Evolutionary conservation across 148 eudicot species (phyloP).

Genomic region (Cornus suecica): DNA sequence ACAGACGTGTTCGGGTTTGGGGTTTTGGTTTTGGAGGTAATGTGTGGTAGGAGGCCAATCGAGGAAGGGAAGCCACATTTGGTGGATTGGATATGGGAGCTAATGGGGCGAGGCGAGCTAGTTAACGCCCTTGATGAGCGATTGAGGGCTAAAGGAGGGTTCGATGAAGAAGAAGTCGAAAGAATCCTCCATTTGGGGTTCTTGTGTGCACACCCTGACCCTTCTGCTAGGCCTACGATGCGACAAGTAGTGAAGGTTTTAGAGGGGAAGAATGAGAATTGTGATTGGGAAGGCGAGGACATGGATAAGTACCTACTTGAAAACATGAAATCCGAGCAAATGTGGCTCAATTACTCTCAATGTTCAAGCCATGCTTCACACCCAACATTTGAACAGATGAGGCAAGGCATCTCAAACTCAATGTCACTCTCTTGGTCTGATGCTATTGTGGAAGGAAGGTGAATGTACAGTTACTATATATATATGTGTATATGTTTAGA

Average conservation of each 20-base stretch:
- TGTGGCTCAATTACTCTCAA: constrained; percentile 12
- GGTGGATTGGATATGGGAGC: constrained; percentile 24
- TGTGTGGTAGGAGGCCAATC: constrained; percentile 25
- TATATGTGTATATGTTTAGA: too few relatives aligned
- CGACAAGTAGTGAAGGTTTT: constrained; percentile 23
- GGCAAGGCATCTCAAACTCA: constrained; percentile 12
- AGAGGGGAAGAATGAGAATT: constrained; percentile 17
- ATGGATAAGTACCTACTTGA: constrained; percentile 18
- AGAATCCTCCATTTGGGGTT: constrained; percentile 18
- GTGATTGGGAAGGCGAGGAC: constrained; percentile 14
- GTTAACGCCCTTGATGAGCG: constrained; percentile 11
- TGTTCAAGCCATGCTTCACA: constrained; percentile 8
- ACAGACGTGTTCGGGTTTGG: constrained; percentile 26
- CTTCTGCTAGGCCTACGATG: constrained; percentile 14
- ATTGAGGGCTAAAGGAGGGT: constrained; percentile 7
- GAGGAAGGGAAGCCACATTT: constrained; percentile 17
- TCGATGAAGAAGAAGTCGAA: constrained; percentile 15
- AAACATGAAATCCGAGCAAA: constrained; percentile 4
- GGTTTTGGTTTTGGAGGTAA: constrained; percentile 16
- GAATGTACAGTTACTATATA: neutral
- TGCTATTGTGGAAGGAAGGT: constrained; percentile 20
- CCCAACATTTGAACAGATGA: constrained; percentile 23
- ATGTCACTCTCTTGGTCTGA: constrained; percentile 22
- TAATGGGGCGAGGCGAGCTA: constrained; percentile 9
- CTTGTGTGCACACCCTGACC: constrained; percentile 21